phyloP scores from a whole-genome alignment of 805 yeast genomes.

The Saccharomyces eubayanus region DNA sequence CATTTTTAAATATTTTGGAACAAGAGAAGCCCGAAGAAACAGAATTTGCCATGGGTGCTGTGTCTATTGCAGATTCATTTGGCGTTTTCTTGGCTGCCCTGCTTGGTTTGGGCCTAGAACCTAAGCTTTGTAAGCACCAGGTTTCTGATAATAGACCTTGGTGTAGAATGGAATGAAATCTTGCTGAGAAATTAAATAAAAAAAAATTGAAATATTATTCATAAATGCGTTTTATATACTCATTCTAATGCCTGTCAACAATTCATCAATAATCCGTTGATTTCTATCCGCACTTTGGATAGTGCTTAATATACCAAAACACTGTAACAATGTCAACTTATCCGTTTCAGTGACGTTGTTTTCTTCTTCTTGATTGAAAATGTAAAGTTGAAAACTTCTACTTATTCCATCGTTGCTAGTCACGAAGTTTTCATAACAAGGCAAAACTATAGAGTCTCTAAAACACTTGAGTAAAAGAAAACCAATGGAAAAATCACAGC shows the following conservation, averaged over 20 bases:
- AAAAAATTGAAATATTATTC: background rate
- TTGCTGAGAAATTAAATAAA: background rate
- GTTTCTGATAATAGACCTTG: constrained; percentile 66
- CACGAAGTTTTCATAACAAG: constrained; percentile 35
- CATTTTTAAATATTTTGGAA: constrained; percentile 71
- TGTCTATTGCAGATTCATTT: constrained; percentile 72
- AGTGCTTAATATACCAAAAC: constrained; percentile 45
- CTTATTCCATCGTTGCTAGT: constrained; percentile 11
- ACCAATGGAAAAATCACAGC: constrained; percentile 14
- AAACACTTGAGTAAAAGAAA: constrained; percentile 34
- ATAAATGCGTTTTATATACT: constrained; percentile 6
- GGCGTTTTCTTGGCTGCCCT: constrained; percentile 81
- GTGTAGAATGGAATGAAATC: constrained; percentile 44
- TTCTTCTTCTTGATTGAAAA: constrained; percentile 19
- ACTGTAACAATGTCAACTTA: constrained; percentile 39
- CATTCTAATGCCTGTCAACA: constrained; percentile 25
- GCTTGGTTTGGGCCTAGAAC: constrained; percentile 67
- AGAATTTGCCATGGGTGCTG: constrained; percentile 77
- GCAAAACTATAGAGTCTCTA: constrained; percentile 41
- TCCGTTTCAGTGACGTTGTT: constrained; percentile 33
- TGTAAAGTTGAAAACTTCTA: constrained; percentile 10
- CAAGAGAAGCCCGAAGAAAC: constrained; percentile 42
- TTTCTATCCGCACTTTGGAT: constrained; percentile 42
- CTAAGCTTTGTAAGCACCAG: constrained; percentile 62
- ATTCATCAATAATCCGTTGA: constrained; percentile 44